Evolutionary conservation across 176 grass and related monocot species (phyloP).

Genomic region (Cenchrus purpureus): DNA sequence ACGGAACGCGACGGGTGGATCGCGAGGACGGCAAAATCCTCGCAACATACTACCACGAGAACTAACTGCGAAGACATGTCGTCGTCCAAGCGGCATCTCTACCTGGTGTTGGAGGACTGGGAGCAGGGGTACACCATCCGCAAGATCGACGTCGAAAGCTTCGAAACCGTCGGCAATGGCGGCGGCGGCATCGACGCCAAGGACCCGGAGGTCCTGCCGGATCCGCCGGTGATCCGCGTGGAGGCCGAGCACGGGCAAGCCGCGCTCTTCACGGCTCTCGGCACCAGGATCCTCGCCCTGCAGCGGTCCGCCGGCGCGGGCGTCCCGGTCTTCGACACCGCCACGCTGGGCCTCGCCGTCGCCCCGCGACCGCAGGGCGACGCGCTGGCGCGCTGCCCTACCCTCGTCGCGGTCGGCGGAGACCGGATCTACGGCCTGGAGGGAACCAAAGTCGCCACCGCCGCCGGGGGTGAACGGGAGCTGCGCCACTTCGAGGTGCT

Average conservation of each 20-base stretch:
- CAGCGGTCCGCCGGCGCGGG: not conserved
- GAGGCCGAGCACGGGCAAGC: not conserved
- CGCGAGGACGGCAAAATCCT: not conserved
- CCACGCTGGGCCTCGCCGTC: not conserved
- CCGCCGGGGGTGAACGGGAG: no score
- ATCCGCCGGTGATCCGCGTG: not conserved
- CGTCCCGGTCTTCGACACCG: not conserved
- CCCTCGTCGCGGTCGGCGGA: not conserved
- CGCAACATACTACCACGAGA: not conserved
- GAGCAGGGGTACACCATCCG: not conserved
- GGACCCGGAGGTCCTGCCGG: not conserved
- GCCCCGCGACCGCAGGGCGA: not conserved
- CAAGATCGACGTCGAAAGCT: not conserved
- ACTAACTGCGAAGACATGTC: not conserved
- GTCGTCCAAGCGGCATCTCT: not conserved
- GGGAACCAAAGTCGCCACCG: no score
- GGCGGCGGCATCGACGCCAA: not conserved
- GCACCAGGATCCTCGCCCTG: not conserved
- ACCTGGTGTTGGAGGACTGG: slow-evolving; percentile 5
- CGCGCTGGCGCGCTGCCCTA: not conserved
- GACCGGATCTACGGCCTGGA: not conserved
- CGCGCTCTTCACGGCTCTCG: not conserved
- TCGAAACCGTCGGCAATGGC: not conserved
- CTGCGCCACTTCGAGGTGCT: not conserved
- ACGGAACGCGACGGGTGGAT: no score